phyloP scores from a whole-genome alignment of 371 early-diverging fungal species.

The Circinella umbellata region DNA sequence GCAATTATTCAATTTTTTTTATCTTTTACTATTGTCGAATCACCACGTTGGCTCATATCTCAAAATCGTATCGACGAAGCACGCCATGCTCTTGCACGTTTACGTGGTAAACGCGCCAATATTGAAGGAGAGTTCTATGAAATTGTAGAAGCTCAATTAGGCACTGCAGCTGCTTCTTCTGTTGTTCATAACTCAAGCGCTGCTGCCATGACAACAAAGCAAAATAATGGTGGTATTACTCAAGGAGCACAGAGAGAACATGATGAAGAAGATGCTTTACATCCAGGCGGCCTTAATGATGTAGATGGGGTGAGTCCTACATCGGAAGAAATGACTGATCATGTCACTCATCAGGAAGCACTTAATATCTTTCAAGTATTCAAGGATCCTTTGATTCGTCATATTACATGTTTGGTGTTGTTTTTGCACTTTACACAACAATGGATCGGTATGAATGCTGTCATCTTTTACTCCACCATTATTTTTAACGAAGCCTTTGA shows the following conservation, averaged over 20 bases:
- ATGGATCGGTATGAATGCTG: constrained; percentile 85
- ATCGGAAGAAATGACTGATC: constrained; percentile 20
- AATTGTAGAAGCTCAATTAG: constrained; percentile 51
- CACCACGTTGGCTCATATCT: constrained; percentile 74
- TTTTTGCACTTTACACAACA: constrained; percentile 76
- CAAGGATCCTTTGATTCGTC: constrained; percentile 40
- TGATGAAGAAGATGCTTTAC: constrained; percentile 13
- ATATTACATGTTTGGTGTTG: constrained; percentile 50
- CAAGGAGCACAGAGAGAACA: not conserved
- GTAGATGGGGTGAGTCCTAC: constrained; percentile 3
- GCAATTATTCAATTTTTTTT: constrained; percentile 69
- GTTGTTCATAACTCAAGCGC: not conserved
- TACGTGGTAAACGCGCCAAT: constrained; percentile 53
- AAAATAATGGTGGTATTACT: not conserved
- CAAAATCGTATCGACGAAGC: constrained; percentile 62
- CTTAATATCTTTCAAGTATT: constrained; percentile 38
- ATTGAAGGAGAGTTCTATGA: constrained; percentile 64
- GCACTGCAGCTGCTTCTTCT: constrained; percentile 24
- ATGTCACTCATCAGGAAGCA: constrained; percentile 10
- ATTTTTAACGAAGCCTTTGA: constrained; percentile 60
- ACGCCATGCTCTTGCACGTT: constrained; percentile 46
- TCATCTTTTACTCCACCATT: constrained; percentile 77
- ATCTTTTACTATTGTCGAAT: constrained; percentile 74
- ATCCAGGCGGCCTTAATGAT: not conserved
- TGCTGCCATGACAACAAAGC: too few relatives aligned